Evolutionary conservation across 2,329 filamentous ascomycete genomes (phyloP).

Genomic region (Stemphylium lycopersici): DNA sequence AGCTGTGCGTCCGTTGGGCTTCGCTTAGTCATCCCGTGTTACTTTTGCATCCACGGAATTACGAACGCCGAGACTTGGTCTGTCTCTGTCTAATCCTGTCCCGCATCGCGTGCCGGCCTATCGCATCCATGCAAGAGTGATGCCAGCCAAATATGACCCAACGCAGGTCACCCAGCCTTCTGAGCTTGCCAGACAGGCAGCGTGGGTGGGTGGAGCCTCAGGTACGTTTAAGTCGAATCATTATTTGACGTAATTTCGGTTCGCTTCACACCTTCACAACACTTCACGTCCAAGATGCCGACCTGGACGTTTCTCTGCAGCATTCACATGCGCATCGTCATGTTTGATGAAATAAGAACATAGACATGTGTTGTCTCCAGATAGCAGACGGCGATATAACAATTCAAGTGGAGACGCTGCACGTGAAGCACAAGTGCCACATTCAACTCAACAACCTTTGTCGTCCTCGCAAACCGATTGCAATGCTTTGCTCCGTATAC

Average conservation of each 20-base stretch:
- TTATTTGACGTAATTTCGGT: not conserved
- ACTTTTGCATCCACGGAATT: conserved; percentile 13
- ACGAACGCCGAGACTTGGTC: conserved; percentile 9
- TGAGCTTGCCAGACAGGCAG: conserved; percentile 33
- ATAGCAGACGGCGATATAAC: too few species aligned
- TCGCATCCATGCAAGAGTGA: conserved; percentile 29
- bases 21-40: conserved; percentile 23
- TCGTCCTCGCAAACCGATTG: not conserved
- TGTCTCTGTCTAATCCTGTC: not conserved
- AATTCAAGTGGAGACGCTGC: too few species aligned
- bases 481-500: too few species aligned
- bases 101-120: not conserved
- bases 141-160: conserved; percentile 30
- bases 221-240: conserved; percentile 30
- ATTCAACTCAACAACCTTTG: too few species aligned
- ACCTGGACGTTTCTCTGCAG: not conserved
- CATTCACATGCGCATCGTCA: not conserved
- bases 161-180: conserved; percentile 35
- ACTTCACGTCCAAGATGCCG: not conserved
- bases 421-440: too few species aligned
- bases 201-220: conserved; percentile 34
- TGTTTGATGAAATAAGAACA: not conserved
- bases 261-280: not conserved
- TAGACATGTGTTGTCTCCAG: not conserved
- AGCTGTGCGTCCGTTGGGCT: conserved; percentile 30